These are phyloP conservation scores for Calonectria hawksworthii DNA, from an alignment of 2,329 filamentous ascomycete species.

Conservation along the genomic window DNA sequence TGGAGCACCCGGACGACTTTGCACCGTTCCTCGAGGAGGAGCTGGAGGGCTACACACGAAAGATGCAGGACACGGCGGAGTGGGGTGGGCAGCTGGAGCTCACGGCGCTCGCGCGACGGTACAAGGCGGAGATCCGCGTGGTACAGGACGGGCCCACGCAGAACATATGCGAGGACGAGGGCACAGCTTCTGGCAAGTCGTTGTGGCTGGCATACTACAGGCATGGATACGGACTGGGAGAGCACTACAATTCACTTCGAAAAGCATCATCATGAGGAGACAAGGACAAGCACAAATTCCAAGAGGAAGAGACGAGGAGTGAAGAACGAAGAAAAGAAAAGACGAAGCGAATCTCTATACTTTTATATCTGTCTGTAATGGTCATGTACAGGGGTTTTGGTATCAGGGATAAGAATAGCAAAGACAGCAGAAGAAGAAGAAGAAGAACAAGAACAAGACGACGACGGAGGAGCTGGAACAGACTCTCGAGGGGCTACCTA, in stretches of 20 bases:
- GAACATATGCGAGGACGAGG: slow-evolving; percentile 70
- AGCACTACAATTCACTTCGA: slow-evolving; percentile 95
- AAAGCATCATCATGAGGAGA: slow-evolving; percentile 52
- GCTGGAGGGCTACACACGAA: slow-evolving; percentile 78
- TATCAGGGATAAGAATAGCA: slow-evolving; percentile 41
- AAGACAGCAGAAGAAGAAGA: slow-evolving; percentile 27
- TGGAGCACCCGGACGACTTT: slow-evolving; percentile 82
- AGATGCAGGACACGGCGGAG: slow-evolving; percentile 89
- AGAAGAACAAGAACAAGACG: too few relatives aligned
- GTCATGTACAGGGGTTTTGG: slow-evolving; percentile 42
- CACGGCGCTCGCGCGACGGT: slow-evolving; percentile 84
- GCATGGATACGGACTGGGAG: slow-evolving; percentile 92
- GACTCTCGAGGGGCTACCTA: slow-evolving; percentile 34
- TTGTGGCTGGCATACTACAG: slow-evolving; percentile 96
- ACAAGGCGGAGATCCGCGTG: slow-evolving; percentile 85
- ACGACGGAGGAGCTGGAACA: slow-evolving; percentile 9
- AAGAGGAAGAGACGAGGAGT: neutral
- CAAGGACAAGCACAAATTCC: neutral
- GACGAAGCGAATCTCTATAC: slow-evolving; percentile 30
- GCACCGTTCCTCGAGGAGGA: slow-evolving; percentile 88
- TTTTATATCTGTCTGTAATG: slow-evolving; percentile 37
- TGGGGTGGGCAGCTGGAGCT: slow-evolving; percentile 97
- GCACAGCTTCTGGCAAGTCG: slow-evolving; percentile 64
- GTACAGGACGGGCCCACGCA: slow-evolving; percentile 88
- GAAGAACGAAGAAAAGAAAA: slow-evolving; percentile 4